Conservation (phyloP, 495 filamentous ascomycete species). For the Halenospora varia region DNA sequence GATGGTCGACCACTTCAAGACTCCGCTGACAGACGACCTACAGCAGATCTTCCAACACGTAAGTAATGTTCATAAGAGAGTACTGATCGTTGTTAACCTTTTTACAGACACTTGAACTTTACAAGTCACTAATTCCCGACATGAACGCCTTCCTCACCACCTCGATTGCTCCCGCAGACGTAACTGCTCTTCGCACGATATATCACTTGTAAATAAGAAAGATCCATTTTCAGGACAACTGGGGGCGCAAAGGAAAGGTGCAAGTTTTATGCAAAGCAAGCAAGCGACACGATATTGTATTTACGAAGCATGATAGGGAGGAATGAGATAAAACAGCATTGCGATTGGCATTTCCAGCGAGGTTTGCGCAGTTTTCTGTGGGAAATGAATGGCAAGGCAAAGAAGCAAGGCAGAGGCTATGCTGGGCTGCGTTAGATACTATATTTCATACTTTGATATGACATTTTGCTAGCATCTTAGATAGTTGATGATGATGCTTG, state of each 20-base stretch:
- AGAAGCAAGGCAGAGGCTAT: too few species aligned
- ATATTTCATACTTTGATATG: background rate
- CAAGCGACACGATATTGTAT: slow-evolving; percentile 3
- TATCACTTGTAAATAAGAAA: slow-evolving; percentile 36
- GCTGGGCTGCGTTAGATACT: background rate
- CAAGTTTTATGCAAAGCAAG: background rate
- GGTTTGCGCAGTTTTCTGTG: background rate
- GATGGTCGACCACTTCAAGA: slow-evolving; percentile 10
- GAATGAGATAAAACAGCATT: background rate
- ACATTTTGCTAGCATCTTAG: background rate
- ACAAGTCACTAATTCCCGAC: slow-evolving; percentile 80
- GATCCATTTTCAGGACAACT: background rate
- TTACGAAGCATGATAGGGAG: slow-evolving; percentile 4
- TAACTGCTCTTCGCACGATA: slow-evolving; percentile 46
- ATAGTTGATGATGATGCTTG: background rate
- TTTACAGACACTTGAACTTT: slow-evolving; percentile 69
- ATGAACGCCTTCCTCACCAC: slow-evolving; percentile 75
- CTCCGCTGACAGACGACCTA: slow-evolving; percentile 29
- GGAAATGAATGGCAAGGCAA: too few species aligned
- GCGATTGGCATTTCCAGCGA: background rate
- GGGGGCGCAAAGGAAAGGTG: slow-evolving; percentile 1
- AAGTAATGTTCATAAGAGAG: slow-evolving; percentile 18
- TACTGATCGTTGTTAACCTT: slow-evolving; percentile 14
- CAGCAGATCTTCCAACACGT: slow-evolving; percentile 44
- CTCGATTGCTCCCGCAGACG: slow-evolving; percentile 52